Percentiles rank a stretch among this genome's conserved stretches.
Conservation (phyloP, 768 basidiomycete genomes). For the Leccinum uliginosum region DNA sequence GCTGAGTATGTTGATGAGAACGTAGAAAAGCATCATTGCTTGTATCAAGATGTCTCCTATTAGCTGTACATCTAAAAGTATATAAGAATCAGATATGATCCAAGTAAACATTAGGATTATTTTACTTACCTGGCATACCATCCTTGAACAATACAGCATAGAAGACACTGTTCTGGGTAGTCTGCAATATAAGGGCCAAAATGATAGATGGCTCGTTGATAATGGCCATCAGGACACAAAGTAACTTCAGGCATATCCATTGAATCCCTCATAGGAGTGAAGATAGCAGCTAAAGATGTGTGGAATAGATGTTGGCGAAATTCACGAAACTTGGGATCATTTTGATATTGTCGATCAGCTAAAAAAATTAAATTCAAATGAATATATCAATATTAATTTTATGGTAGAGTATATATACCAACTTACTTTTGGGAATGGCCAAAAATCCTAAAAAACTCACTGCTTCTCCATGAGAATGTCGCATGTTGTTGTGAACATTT, state of each 20-base stretch:
- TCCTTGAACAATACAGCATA: too few species aligned
- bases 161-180: too few species aligned
- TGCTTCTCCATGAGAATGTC: background rate
- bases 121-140: background rate
- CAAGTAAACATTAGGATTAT: too few species aligned
- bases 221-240: background rate
- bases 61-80: background rate
- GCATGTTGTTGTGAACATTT: background rate
- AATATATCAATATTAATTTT: too few species aligned
- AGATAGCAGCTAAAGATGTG: background rate
- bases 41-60: background rate
- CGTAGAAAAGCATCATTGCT: too few species aligned
- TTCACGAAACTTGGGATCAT: background rate
- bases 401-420: too few species aligned
- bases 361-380: too few species aligned
- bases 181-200: too few species aligned
- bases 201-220: background rate
- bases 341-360: background rate
- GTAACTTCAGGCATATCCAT: background rate
- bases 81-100: too few species aligned
- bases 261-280: background rate
- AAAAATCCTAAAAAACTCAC: background rate
- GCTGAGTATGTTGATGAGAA: too few species aligned
- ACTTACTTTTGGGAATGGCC: background rate
- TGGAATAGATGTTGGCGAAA: background rate